Evolutionary conservation across 768 basidiomycete species (phyloP).

Genomic region (Holtermanniella nyarrowii): DNA sequence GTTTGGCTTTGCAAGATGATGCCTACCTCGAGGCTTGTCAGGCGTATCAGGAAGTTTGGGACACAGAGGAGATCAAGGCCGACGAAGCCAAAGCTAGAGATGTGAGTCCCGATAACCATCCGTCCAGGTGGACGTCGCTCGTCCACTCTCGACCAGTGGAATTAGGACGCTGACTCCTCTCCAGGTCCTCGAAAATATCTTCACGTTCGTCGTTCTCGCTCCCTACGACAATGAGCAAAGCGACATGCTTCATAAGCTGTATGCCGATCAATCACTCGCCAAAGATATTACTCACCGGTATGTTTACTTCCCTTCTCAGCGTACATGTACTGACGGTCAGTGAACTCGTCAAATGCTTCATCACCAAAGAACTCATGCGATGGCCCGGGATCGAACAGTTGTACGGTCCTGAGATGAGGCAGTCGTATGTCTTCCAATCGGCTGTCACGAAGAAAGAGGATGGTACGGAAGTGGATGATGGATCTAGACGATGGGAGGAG

Average conservation of each 20-base stretch:
- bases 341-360: conserved; percentile 87
- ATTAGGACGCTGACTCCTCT: conserved; percentile 6
- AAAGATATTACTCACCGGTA: conserved; percentile 80
- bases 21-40: conserved; percentile 89
- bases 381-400: conserved; percentile 88
- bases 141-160: conserved; percentile 35
- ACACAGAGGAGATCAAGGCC: conserved; percentile 84
- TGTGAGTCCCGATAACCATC: conserved; percentile 19
- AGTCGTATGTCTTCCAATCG: conserved; percentile 67
- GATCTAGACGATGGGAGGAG: conserved; percentile 77
- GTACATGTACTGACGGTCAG: conserved; percentile 44
- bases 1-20: conserved; percentile 72
- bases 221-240: conserved; percentile 95
- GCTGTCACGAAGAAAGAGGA: conserved; percentile 40
- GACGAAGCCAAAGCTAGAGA: conserved; percentile 48
- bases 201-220: conserved; percentile 86
- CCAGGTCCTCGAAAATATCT: conserved; percentile 86
- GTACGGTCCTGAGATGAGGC: conserved; percentile 72
- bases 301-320: conserved; percentile 20
- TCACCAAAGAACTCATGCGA: conserved; percentile 83
- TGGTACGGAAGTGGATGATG: conserved; percentile 29
- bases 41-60: conserved; percentile 93
- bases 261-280: conserved; percentile 61
- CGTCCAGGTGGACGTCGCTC: background rate
- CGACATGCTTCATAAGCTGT: conserved; percentile 86